Conservation (phyloP, 2,329 filamentous ascomycete genomes). For the Cladophialophora yegresii region DNA sequence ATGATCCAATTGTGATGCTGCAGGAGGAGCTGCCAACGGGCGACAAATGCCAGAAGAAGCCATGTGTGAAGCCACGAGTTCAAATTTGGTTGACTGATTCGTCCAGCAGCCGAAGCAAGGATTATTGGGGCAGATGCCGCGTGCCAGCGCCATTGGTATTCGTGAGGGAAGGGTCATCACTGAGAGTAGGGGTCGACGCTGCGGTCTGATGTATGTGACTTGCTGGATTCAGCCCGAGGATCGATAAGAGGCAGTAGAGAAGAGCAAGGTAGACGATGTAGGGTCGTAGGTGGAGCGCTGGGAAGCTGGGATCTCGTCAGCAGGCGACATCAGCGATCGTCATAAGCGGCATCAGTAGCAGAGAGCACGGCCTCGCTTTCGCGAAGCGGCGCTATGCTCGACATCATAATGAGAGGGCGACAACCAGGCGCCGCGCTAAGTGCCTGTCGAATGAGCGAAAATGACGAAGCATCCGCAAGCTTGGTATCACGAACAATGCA, state of each 20-base stretch:
- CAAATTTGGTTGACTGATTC: constrained; percentile 20
- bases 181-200: constrained; percentile 14
- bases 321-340: constrained; percentile 1
- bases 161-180: constrained; percentile 8
- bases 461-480: not conserved
- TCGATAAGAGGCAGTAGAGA: constrained; percentile 9
- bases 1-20: constrained; percentile 4
- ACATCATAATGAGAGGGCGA: not conserved
- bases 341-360: not conserved
- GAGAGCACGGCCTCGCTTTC: not conserved
- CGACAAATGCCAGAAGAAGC: constrained; percentile 21
- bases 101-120: constrained; percentile 18
- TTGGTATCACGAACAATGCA: not conserved
- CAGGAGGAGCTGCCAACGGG: constrained; percentile 11
- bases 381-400: not conserved
- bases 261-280: constrained; percentile 4
- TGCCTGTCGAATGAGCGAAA: not conserved
- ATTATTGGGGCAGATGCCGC: constrained; percentile 6
- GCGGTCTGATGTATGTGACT: constrained; percentile 22
- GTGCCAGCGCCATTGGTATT: constrained; percentile 27
- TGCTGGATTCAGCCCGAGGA: constrained; percentile 8
- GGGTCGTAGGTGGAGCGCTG: constrained; percentile 13
- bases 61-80: constrained; percentile 27
- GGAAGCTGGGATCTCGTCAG: not conserved
- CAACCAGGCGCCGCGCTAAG: not conserved